Evolutionary conservation across 2,329 filamentous ascomycete genomes (phyloP).

Genomic region (Trichoderma polysporum): DNA sequence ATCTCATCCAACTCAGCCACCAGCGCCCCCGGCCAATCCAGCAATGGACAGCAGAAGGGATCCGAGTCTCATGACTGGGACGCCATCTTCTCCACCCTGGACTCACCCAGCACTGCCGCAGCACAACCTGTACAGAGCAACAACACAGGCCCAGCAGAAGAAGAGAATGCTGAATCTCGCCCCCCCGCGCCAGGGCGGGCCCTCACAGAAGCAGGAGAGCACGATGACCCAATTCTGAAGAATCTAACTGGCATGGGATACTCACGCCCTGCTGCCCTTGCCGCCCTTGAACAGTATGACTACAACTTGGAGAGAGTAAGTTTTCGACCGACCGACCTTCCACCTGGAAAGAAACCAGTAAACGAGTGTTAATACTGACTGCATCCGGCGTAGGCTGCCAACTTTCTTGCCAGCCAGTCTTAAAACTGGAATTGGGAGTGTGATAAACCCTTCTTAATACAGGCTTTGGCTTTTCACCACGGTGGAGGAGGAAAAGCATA

Average conservation of each 20-base stretch:
- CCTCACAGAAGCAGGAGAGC: constrained; percentile 70
- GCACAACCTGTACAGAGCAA: constrained; percentile 21
- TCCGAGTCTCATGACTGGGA: constrained; percentile 81
- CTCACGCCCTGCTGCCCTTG: constrained; percentile 67
- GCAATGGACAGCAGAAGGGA: constrained; percentile 40
- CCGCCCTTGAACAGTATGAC: constrained; percentile 88
- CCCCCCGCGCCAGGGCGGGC: constrained; percentile 56
- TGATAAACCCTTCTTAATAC: background rate
- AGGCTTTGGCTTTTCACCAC: background rate
- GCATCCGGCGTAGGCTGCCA: constrained; percentile 46
- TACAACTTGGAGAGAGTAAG: constrained; percentile 93
- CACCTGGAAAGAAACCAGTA: background rate
- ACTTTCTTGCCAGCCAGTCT: constrained; percentile 56
- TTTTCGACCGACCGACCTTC: no score
- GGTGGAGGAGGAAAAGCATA: background rate
- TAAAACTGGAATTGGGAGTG: constrained; percentile 29
- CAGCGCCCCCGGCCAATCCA: constrained; percentile 39
- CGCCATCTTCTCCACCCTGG: constrained; percentile 82
- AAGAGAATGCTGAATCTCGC: constrained; percentile 27
- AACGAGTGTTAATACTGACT: background rate
- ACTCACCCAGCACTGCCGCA: constrained; percentile 48
- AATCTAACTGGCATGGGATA: constrained; percentile 90
- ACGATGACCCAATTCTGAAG: constrained; percentile 90
- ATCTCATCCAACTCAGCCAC: constrained; percentile 41
- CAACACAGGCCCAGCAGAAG: constrained; percentile 1